Conservation (phyloP, 148 eudicot genomes). For the Polygonum maritimum region DNA sequence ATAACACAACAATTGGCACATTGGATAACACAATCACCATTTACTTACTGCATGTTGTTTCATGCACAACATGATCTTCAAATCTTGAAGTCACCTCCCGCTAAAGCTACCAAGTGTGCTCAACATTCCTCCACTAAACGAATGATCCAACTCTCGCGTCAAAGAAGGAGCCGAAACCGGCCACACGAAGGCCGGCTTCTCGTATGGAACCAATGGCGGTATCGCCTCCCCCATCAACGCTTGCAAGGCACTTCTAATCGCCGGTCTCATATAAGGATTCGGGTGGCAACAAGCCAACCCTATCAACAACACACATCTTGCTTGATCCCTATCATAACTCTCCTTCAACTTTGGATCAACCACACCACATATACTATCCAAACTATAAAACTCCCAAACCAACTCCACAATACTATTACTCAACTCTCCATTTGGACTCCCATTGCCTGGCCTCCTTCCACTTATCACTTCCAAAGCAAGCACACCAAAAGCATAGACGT, state of each 20-base stretch:
- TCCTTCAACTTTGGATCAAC: constrained; percentile 24
- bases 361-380: constrained; percentile 14
- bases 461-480: constrained; percentile 26
- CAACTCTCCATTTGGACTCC: constrained; percentile 7
- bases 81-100: constrained; percentile 17
- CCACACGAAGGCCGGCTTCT: constrained; percentile 34
- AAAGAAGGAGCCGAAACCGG: constrained; percentile 25
- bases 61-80: too few species aligned
- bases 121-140: constrained; percentile 22
- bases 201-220: constrained; percentile 24
- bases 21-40: too few species aligned
- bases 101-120: constrained; percentile 16
- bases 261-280: constrained; percentile 33
- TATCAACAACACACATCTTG: constrained; percentile 17
- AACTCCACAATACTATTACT: constrained; percentile 23
- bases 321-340: constrained; percentile 16
- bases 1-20: too few species aligned
- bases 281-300: constrained; percentile 34
- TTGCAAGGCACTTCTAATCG: constrained; percentile 25
- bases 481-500: constrained; percentile 38
- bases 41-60: too few species aligned
- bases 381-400: constrained; percentile 26
- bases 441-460: constrained; percentile 22
- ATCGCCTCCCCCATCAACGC: constrained; percentile 25
- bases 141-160: constrained; percentile 14